Conservation (phyloP, 2,329 filamentous ascomycete genomes). For the Xylariaceae sp. region DNA sequence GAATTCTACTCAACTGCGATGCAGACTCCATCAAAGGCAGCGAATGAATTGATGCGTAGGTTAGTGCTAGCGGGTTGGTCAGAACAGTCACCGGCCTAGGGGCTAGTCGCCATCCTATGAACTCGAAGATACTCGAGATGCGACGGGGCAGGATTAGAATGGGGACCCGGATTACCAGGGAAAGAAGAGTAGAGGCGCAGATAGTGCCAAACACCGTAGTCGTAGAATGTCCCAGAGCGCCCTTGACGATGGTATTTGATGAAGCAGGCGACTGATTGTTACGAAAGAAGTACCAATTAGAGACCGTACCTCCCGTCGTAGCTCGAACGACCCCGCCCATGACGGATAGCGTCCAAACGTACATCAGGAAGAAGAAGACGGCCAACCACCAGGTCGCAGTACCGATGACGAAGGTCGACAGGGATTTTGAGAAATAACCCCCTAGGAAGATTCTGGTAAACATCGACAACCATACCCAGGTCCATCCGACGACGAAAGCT, state of each 20-base stretch:
- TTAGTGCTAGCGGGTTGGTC: conserved; percentile 89
- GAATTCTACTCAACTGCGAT: conserved; percentile 77
- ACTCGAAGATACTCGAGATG: conserved; percentile 64
- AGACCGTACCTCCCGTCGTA: conserved; percentile 91
- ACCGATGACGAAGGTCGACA: conserved; percentile 76
- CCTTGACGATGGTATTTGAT: conserved; percentile 78
- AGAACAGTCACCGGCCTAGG: conserved; percentile 83
- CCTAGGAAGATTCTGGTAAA: conserved; percentile 93
- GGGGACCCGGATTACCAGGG: conserved; percentile 80
- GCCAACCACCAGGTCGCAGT: conserved; percentile 93
- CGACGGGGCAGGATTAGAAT: conserved; percentile 81
- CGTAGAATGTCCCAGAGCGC: conserved; percentile 78
- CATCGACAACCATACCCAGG: conserved; percentile 96
- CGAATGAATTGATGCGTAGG: conserved; percentile 92
- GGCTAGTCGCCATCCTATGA: conserved; percentile 77
- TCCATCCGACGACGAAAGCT: conserved; percentile 78
- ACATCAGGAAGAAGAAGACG: conserved; percentile 89
- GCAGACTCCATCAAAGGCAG: conserved; percentile 78
- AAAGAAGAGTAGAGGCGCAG: conserved; percentile 81
- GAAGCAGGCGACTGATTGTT: conserved; percentile 77
- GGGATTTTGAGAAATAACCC: conserved; percentile 72
- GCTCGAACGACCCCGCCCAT: conserved; percentile 87
- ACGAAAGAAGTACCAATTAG: conserved; percentile 98
- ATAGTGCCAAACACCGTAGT: conserved; percentile 92
- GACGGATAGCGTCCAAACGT: conserved; percentile 90